Conservation (phyloP, 108 stramenopile species). For the Fragilariopsis cylindrus region DNA sequence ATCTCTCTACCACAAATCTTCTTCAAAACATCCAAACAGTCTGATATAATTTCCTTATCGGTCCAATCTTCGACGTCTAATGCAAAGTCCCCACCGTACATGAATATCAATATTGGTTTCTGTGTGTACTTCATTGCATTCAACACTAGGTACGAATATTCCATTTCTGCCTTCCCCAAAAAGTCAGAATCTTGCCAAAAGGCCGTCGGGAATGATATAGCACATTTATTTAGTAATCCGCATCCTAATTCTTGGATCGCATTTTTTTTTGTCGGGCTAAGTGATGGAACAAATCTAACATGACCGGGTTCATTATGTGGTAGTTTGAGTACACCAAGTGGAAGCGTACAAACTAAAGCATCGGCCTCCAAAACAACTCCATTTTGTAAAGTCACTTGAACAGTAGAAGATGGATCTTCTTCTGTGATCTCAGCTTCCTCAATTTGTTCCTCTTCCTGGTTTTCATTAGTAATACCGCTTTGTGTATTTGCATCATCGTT, state of each 20-base stretch:
- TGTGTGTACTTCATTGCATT: conserved; percentile 43
- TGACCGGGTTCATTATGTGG: conserved; percentile 47
- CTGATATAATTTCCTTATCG: conserved; percentile 59
- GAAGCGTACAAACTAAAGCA: conserved; percentile 83
- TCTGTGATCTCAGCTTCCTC: conserved; percentile 3
- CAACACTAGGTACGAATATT: conserved; percentile 61
- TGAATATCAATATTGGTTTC: conserved; percentile 72
- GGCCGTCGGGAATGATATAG: conserved; percentile 65
- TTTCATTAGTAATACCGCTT: background rate
- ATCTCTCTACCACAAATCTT: conserved; percentile 55
- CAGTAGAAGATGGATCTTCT: conserved; percentile 9
- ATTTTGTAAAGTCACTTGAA: conserved; percentile 53
- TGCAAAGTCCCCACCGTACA: conserved; percentile 78
- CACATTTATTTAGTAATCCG: conserved; percentile 86
- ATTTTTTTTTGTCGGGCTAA: conserved; percentile 62
- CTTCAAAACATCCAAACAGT: conserved; percentile 64
- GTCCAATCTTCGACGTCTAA: conserved; percentile 62
- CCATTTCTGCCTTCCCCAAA: conserved; percentile 59
- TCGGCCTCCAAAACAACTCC: conserved; percentile 77
- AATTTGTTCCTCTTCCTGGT: background rate
- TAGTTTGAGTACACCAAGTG: conserved; percentile 83
- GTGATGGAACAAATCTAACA: conserved; percentile 69
- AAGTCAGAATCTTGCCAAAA: conserved; percentile 85
- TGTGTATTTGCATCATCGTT: background rate
- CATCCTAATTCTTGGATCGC: conserved; percentile 85